Evolutionary conservation across 2,329 filamentous ascomycete genomes (phyloP).

Genomic region (Grosmannia huntii): DNA sequence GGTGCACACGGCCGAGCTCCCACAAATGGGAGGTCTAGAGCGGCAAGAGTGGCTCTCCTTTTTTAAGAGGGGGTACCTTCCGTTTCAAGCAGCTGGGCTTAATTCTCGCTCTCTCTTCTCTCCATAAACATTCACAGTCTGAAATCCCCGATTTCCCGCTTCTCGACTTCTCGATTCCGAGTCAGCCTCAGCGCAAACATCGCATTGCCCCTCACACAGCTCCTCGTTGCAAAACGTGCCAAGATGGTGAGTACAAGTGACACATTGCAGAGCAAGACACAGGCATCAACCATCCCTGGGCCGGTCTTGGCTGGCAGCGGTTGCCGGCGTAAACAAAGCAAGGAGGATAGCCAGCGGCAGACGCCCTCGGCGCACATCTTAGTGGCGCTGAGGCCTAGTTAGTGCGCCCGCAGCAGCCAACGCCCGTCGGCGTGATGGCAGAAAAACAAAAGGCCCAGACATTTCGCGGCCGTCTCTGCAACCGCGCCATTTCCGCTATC

Average conservation of each 20-base stretch:
- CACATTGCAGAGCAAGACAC: neutral
- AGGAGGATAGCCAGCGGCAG: neutral
- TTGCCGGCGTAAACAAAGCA: slow-evolving; percentile 6
- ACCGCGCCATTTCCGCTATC: no score
- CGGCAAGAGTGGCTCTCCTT: neutral
- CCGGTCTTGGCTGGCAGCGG: neutral
- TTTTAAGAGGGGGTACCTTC: neutral
- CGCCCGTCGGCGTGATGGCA: neutral
- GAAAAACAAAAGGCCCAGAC: neutral
- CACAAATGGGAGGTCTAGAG: neutral
- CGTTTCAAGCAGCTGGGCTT: neutral
- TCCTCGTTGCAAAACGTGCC: neutral
- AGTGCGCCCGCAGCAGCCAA: neutral
- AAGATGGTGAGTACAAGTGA: slow-evolving; percentile 1
- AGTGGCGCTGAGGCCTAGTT: neutral
- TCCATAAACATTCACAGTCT: neutral
- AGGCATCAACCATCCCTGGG: neutral
- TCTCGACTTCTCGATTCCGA: neutral
- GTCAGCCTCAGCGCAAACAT: neutral
- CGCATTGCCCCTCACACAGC: neutral
- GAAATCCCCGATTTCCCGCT: neutral
- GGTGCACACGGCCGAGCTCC: neutral
- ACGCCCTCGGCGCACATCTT: neutral
- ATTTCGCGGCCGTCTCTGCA: neutral
- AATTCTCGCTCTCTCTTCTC: neutral